Base-by-base conservation (phyloP, 495 filamentous ascomycete species). In the Penicillium cosmopolitanum region DNA sequence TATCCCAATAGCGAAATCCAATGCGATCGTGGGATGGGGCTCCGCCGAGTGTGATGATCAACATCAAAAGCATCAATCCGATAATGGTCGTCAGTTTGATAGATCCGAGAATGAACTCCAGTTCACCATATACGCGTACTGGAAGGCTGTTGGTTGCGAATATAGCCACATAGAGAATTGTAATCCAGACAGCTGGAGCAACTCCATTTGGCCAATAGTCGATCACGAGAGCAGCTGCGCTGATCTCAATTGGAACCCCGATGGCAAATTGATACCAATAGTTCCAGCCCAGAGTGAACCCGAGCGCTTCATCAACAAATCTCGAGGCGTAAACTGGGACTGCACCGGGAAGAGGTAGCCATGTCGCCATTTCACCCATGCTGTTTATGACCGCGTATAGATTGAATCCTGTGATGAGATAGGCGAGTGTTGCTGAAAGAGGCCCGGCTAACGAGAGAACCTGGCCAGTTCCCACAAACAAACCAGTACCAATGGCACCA, bases 281-380 rank as follows among this genome's bases (percentile, higher is more conserved):
- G 56, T 89, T 89, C 86, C 87, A 91, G 15, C 87, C 87, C 44
- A 89, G 79, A 10, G 87, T 84, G 61, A 91, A 90, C 18, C 87
- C 87, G 44, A 91, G 69, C 18, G 85, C 83, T 43, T 81, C 77
- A 60, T 89, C 86, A 52, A 86, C 81, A 57, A 88, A 92, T 42
- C 87, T 78, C 28, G 84, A 79, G 46, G 85, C 85, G 71, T 87
- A 90, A 48, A 86, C 77, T 21, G 87, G 85, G 54, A 89, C 86
- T 18, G 85, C 82, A 48, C 88, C 88, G 1, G 87, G 82, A 8
- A 89, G 77, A n/a, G 89, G 89, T 16, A 90, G 80, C 68, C 82
- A 90, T 18, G 87, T 85, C 7, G 85, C 81, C 87, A 90, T 89
- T 70, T 91, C 88, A 23, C 87, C 86, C 56, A 75, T 70, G 23